A percentile compares a stretch with the other conserved stretches of the same genome.
These are phyloP conservation scores for Cystobasidium slooffiae DNA, from an alignment of 1,284 basidiomycete genomes.

Conservation along the genomic window DNA sequence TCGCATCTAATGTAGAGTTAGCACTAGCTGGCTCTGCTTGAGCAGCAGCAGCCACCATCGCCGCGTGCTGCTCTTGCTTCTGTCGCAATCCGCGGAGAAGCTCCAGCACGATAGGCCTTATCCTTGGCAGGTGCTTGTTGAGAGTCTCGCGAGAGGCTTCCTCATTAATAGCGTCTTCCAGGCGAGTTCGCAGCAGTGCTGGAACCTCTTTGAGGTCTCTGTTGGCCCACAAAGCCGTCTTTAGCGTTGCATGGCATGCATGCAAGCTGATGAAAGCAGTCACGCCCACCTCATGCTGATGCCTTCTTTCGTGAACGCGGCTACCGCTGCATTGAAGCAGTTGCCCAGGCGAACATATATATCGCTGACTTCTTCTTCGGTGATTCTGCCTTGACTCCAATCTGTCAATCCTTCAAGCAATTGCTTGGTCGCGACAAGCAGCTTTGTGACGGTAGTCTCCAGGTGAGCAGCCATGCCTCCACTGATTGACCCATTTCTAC, in stretches of 20 bases:
- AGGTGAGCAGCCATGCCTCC: conserved; percentile 59
- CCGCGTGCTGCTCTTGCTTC: conserved; percentile 66
- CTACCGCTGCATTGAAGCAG: conserved; percentile 92
- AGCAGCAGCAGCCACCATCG: conserved; percentile 28
- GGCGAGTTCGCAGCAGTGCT: conserved; percentile 80
- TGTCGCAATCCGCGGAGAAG: conserved; percentile 86
- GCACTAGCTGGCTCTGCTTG: conserved; percentile 11
- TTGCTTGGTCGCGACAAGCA: conserved; percentile 93
- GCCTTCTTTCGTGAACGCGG: conserved; percentile 80
- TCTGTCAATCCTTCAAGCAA: conserved; percentile 82
- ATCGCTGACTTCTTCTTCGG: conserved; percentile 87
- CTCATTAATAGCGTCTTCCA: conserved; percentile 79
- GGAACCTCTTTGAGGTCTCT: conserved; percentile 90
- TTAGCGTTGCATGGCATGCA: conserved; percentile 3
- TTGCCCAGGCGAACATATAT: conserved; percentile 96
- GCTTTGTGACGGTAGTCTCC: conserved; percentile 88
- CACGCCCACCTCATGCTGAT: conserved; percentile 85
- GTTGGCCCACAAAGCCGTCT: conserved; percentile 8
- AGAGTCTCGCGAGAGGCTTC: conserved; percentile 84
- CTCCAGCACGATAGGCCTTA: conserved; percentile 89
- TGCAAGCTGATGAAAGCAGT: background rate
- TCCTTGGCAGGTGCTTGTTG: conserved; percentile 85
- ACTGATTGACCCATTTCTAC: background rate
- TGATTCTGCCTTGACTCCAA: conserved; percentile 78
- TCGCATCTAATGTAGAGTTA: background rate